These are phyloP conservation scores for Ephemerocybe angulata DNA, from an alignment of 768 basidiomycete species.

Conservation along the genomic window DNA sequence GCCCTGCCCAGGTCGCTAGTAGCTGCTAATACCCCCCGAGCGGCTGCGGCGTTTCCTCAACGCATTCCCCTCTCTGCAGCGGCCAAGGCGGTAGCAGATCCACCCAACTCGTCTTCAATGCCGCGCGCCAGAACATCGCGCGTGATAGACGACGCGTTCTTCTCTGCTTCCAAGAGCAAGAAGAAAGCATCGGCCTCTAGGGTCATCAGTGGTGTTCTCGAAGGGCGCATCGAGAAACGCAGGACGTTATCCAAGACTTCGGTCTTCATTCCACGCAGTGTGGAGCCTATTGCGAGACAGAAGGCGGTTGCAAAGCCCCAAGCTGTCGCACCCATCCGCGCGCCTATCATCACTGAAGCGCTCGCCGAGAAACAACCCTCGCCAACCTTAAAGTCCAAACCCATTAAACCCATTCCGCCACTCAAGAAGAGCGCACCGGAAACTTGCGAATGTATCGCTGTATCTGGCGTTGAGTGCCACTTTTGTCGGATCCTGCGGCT, in stretches of 20 bases:
- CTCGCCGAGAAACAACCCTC: not conserved
- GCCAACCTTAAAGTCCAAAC: not conserved
- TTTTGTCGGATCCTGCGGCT: conserved; percentile 1
- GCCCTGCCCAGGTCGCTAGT: too few species aligned
- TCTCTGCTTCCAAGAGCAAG: too few species aligned
- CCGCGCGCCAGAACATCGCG: not conserved
- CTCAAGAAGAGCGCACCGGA: not conserved
- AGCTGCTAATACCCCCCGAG: too few species aligned
- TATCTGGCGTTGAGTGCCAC: not conserved
- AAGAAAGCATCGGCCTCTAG: not conserved
- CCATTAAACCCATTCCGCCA: too few species aligned
- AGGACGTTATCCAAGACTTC: not conserved
- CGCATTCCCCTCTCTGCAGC: too few species aligned
- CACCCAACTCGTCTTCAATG: not conserved
- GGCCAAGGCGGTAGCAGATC: not conserved
- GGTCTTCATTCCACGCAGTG: not conserved
- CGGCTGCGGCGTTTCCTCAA: too few species aligned
- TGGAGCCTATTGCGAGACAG: not conserved
- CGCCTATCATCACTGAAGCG: not conserved
- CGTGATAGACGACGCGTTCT: too few species aligned
- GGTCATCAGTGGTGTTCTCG: conserved; percentile 1
- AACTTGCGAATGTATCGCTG: not conserved
- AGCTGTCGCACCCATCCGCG: not conserved
- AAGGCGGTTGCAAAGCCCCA: too few species aligned
- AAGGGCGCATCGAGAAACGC: conserved; percentile 9